Conservation (phyloP, 2,329 filamentous ascomycete genomes). For the Ambrosiella beaveri region DNA sequence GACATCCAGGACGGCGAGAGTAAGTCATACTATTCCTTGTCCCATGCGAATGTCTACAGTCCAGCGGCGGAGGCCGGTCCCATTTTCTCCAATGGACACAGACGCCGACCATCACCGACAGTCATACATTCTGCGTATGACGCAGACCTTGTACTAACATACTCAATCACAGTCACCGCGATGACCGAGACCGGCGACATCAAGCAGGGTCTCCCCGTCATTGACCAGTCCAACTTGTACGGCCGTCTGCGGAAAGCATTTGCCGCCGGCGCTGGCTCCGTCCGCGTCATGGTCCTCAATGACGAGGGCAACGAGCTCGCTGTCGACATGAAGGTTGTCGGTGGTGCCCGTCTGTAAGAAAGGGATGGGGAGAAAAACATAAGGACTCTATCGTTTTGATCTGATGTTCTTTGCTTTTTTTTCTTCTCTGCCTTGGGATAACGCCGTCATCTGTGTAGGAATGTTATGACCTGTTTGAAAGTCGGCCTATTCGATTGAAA, state of each 20-base stretch:
- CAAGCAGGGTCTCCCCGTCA: slow-evolving; percentile 85
- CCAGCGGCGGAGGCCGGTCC: neutral
- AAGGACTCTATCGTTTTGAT: neutral
- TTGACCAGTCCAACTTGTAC: slow-evolving; percentile 87
- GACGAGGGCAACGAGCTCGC: slow-evolving; percentile 86
- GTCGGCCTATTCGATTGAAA: no score
- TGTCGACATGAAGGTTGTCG: slow-evolving; percentile 98
- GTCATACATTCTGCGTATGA: slow-evolving; percentile 7
- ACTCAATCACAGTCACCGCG: slow-evolving; percentile 46
- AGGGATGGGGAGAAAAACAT: neutral
- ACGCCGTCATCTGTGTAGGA: no score
- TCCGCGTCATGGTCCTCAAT: slow-evolving; percentile 89
- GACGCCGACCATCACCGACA: neutral
- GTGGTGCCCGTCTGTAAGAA: slow-evolving; percentile 49
- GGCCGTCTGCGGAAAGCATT: slow-evolving; percentile 67
- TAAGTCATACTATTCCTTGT: slow-evolving; percentile 12
- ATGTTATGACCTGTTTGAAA: no score
- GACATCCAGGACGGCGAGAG: slow-evolving; percentile 69
- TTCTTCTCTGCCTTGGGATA: no score
- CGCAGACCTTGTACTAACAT: slow-evolving; percentile 11
- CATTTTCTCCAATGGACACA: neutral
- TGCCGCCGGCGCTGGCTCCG: slow-evolving; percentile 77
- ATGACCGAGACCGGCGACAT: slow-evolving; percentile 99
- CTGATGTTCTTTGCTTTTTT: neutral
- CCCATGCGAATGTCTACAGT: neutral